phyloP scores from a whole-genome alignment of 495 filamentous ascomycete species.

The Daldinia decipiens region DNA sequence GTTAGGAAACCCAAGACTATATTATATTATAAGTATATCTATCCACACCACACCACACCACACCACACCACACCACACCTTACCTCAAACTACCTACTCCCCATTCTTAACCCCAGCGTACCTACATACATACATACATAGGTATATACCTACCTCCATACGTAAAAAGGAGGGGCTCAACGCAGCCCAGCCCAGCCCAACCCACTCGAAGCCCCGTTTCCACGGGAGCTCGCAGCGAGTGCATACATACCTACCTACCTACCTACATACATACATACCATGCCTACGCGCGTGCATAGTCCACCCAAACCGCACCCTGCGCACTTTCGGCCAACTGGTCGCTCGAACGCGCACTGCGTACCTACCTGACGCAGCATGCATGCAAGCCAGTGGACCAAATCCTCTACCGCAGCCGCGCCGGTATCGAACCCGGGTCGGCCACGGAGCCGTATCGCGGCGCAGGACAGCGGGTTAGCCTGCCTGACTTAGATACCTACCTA shows the following conservation, averaged over 20 bases:
- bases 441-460: neutral
- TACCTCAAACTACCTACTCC: neutral
- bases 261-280: no score
- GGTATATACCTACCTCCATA: neutral
- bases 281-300: neutral
- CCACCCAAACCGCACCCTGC: neutral
- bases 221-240: neutral
- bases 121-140: neutral
- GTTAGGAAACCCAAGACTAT: no score
- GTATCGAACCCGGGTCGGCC: constrained; percentile 1
- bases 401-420: constrained; percentile 4
- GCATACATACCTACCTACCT: no score
- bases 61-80: neutral
- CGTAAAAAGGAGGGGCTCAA: neutral
- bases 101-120: neutral
- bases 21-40: no score
- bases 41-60: no score
- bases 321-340: no score
- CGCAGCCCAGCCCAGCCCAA: neutral
- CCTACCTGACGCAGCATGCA: neutral
- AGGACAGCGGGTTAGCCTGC: neutral
- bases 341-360: no score
- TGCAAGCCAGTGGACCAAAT: neutral
- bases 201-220: neutral
- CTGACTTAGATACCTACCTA: no score